phyloP scores from a whole-genome alignment of 208 protist genomes.

The Wallacemonas collosoma region DNA sequence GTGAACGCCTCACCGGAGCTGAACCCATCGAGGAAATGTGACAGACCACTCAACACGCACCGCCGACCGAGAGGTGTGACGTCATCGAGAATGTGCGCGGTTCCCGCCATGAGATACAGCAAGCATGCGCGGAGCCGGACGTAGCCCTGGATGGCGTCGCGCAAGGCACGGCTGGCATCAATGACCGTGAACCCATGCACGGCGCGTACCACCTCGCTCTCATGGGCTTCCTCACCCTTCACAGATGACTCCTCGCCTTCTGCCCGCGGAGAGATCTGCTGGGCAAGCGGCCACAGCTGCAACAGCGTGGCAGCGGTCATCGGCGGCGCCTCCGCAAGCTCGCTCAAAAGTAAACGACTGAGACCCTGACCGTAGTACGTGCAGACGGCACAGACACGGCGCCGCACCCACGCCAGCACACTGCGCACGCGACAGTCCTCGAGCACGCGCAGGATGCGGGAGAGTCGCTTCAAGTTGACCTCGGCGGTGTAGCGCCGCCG shows the following conservation, averaged over 20 bases:
- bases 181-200: slow-evolving; percentile 7
- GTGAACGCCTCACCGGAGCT: slow-evolving; percentile 23
- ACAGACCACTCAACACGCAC: slow-evolving; percentile 31
- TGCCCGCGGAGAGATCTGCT: background rate
- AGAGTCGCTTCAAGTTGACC: slow-evolving; percentile 21
- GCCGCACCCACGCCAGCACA: slow-evolving; percentile 13
- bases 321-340: slow-evolving; percentile 12
- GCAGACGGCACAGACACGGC: slow-evolving; percentile 14
- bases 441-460: slow-evolving; percentile 24
- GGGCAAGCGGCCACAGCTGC: background rate
- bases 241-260: too few relatives aligned
- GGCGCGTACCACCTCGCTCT: too few relatives aligned
- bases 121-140: slow-evolving; percentile 46
- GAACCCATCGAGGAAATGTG: slow-evolving; percentile 33
- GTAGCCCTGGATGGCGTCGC: slow-evolving; percentile 53
- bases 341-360: slow-evolving; percentile 14
- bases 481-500: slow-evolving; percentile 13
- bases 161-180: slow-evolving; percentile 49
- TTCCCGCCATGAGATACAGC: slow-evolving; percentile 50
- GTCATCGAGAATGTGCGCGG: slow-evolving; percentile 45
- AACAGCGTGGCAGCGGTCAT: background rate
- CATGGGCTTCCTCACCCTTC: too few relatives aligned
- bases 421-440: slow-evolving; percentile 32
- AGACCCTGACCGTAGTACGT: slow-evolving; percentile 11
- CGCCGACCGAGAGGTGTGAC: slow-evolving; percentile 46